Evolutionary conservation across 176 grass and related monocot species (phyloP).

Genomic region (Carex kokanica): DNA sequence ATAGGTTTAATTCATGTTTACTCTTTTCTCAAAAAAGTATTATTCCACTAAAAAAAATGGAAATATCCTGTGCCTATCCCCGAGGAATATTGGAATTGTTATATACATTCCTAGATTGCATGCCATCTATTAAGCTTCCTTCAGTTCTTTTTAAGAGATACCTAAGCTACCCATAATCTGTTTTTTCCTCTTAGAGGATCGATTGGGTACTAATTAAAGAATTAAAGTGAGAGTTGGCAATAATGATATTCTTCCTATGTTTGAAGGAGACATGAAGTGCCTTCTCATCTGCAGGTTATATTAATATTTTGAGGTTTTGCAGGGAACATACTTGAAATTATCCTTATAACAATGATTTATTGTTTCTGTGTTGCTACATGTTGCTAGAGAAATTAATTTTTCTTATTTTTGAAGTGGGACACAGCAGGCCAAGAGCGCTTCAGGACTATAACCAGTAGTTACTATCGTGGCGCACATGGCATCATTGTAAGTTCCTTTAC

Average conservation of each 20-base stretch:
- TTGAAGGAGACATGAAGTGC: background rate
- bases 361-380: background rate
- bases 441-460: conserved; percentile 90
- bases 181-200: background rate
- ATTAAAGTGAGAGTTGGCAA: background rate
- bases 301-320: background rate
- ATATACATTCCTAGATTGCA: background rate
- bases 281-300: background rate
- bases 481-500: conserved; percentile 53
- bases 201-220: background rate
- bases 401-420: conserved; percentile 56
- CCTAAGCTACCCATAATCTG: background rate
- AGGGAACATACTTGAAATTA: background rate
- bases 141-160: background rate
- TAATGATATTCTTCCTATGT: background rate
- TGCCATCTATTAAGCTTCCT: background rate
- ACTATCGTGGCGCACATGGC: conserved; percentile 88
- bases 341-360: background rate
- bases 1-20: background rate
- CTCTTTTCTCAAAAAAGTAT: background rate
- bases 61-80: background rate
- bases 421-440: conserved; percentile 90
- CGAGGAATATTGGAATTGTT: background rate
- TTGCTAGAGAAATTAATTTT: conserved; percentile 2
- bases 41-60: background rate